Evolutionary conservation across 1,284 basidiomycete genomes (phyloP).

Genomic region (Ganoderma resinaceum): DNA sequence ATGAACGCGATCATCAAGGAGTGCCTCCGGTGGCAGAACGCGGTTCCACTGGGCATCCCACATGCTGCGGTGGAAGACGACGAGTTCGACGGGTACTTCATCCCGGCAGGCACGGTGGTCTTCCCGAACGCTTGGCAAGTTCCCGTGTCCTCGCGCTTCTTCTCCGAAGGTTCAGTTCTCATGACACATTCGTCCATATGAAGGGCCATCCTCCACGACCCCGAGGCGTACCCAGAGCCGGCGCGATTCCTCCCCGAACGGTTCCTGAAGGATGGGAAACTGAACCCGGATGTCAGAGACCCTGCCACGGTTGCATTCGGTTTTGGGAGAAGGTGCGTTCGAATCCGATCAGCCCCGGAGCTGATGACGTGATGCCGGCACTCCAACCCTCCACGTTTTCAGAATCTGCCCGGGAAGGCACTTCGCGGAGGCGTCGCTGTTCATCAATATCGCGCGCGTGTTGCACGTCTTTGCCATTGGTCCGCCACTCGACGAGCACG

Average conservation of each 20-base stretch:
- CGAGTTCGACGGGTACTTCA: constrained; percentile 32
- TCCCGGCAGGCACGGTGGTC: constrained; percentile 36
- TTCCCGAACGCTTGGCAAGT: constrained; percentile 32
- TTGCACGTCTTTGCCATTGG: constrained; percentile 33
- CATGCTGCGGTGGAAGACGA: constrained; percentile 25
- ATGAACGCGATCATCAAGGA: constrained; percentile 31
- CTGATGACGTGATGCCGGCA: not conserved
- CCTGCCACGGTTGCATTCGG: constrained; percentile 29
- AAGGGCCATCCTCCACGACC: constrained; percentile 23
- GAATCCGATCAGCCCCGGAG: not conserved
- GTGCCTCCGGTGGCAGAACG: constrained; percentile 29
- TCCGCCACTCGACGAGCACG: constrained; percentile 23
- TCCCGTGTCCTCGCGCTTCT: not conserved
- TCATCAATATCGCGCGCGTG: constrained; percentile 30
- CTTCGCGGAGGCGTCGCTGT: constrained; percentile 29
- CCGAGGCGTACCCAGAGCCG: constrained; percentile 32
- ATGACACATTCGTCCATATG: constrained; percentile 7
- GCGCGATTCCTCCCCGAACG: constrained; percentile 33
- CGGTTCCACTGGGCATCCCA: constrained; percentile 23
- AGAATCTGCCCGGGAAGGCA: constrained; percentile 33
- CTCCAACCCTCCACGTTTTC: too few relatives aligned
- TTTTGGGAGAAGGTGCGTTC: constrained; percentile 28
- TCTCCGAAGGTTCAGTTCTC: not conserved
- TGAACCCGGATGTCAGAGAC: constrained; percentile 25
- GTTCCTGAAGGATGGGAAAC: constrained; percentile 32